Percentiles rank a stretch among this genome's conserved stretches.
Evolutionary conservation across 225 moss, liverwort and hornwort genomes (phyloP).

Genomic region (Polytrichum commune): DNA sequence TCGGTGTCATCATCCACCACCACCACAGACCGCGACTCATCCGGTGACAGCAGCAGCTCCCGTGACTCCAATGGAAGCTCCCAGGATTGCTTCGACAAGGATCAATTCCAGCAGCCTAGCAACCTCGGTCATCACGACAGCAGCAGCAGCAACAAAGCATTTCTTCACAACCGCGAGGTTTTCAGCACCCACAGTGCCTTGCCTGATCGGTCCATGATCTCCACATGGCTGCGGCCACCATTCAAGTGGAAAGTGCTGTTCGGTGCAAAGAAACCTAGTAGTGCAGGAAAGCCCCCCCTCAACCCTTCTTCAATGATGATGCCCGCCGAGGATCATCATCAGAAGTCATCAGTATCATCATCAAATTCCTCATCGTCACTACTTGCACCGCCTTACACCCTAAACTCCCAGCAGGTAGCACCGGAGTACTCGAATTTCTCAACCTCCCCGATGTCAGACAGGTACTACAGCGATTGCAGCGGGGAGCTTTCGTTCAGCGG

Average conservation of each 20-base stretch:
- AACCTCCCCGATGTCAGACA: conserved; percentile 14
- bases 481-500: conserved; percentile 44
- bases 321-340: conserved; percentile 13
- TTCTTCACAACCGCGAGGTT: conserved; percentile 59
- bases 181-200: conserved; percentile 43
- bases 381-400: not conserved
- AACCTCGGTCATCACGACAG: not conserved
- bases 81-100: conserved; percentile 49
- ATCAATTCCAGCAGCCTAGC: conserved; percentile 8
- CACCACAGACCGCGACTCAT: conserved; percentile 48
- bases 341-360: not conserved
- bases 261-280: conserved; percentile 37
- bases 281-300: not conserved
- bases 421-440: conserved; percentile 17
- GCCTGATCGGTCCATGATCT: conserved; percentile 31
- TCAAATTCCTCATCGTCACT: not conserved
- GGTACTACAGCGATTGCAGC: conserved; percentile 62
- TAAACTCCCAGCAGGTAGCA: not conserved
- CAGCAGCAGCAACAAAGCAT: conserved; percentile 1
- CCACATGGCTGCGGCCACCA: conserved; percentile 47
- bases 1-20: conserved; percentile 29
- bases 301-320: conserved; percentile 4
- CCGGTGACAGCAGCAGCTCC: conserved; percentile 41
- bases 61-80: conserved; percentile 61
- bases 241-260: conserved; percentile 65